Evolutionary conservation across 495 filamentous ascomycete genomes (phyloP).

Genomic region (Tuber magnatum): DNA sequence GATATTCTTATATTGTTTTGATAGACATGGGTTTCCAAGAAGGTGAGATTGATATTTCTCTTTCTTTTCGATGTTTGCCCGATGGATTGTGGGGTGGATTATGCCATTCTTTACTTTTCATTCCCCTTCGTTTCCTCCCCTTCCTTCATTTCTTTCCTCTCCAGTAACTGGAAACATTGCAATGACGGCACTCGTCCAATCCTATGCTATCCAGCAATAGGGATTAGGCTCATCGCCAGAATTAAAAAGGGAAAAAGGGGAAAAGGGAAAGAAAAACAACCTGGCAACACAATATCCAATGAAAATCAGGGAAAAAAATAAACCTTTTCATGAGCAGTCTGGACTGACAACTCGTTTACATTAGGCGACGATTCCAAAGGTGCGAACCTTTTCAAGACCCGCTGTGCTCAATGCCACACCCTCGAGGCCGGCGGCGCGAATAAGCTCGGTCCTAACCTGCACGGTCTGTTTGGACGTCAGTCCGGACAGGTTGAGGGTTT

Average conservation of each 20-base stretch:
- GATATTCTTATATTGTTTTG: neutral
- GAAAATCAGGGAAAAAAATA: neutral
- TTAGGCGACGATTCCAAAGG: constrained; percentile 92
- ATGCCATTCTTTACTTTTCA: neutral
- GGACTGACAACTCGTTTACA: neutral
- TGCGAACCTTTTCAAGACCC: constrained; percentile 98
- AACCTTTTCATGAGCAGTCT: neutral
- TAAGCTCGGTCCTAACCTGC: constrained; percentile 95
- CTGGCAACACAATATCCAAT: neutral
- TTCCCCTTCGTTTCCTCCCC: neutral
- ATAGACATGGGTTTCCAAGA: constrained; percentile 1
- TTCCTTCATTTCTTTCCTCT: neutral
- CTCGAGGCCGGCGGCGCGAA: constrained; percentile 77
- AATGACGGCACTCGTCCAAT: neutral
- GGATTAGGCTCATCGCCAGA: neutral
- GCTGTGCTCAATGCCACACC: constrained; percentile 98
- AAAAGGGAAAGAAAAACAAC: neutral
- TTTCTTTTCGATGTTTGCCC: neutral
- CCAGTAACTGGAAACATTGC: neutral
- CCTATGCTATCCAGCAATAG: neutral
- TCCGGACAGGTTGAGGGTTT: constrained; percentile 83
- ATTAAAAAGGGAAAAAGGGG: neutral
- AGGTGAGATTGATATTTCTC: neutral
- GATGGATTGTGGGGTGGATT: neutral
- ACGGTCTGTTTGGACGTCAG: constrained; percentile 97